These are phyloP conservation scores for Suhomyces wounanorum DNA, from an alignment of 1,139 yeast genomes.

Conservation along the genomic window DNA sequence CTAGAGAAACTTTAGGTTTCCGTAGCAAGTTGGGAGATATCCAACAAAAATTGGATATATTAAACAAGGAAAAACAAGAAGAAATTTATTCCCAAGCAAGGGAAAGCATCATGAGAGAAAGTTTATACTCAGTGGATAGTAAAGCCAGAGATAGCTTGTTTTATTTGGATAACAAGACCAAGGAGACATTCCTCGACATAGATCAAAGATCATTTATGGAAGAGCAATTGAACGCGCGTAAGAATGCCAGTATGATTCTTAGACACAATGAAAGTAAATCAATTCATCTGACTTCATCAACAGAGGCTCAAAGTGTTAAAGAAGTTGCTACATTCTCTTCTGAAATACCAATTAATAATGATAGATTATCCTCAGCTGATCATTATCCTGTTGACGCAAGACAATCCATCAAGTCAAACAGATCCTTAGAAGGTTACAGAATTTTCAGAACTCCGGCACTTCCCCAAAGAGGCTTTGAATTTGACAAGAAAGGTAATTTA, in stretches of 20 bases:
- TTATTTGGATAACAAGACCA: slow-evolving; percentile 18
- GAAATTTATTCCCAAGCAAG: slow-evolving; percentile 20
- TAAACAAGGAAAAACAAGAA: slow-evolving; percentile 20
- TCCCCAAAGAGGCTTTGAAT: slow-evolving; percentile 3
- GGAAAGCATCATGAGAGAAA: slow-evolving; percentile 20
- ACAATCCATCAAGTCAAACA: neutral
- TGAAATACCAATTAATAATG: slow-evolving; percentile 1
- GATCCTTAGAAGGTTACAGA: slow-evolving; percentile 6
- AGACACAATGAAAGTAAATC: slow-evolving; percentile 10
- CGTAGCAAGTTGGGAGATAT: slow-evolving; percentile 51
- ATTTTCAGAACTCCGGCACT: slow-evolving; percentile 9
- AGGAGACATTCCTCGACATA: slow-evolving; percentile 17
- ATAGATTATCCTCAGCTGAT: neutral
- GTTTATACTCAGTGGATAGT: slow-evolving; percentile 20
- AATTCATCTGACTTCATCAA: slow-evolving; percentile 4
- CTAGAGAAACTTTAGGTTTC: slow-evolving; percentile 54
- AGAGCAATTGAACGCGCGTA: slow-evolving; percentile 10
- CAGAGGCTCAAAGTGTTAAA: slow-evolving; percentile 5
- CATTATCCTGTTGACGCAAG: neutral
- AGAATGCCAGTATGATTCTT: slow-evolving; percentile 7
- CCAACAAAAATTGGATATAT: slow-evolving; percentile 38
- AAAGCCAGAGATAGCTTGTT: slow-evolving; percentile 19
- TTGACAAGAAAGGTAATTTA: neutral
- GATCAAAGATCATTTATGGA: slow-evolving; percentile 15
- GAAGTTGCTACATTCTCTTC: slow-evolving; percentile 8